Conservation (phyloP, 1,139 yeast species). For the Magnusiomyces tetraspermus region DNA sequence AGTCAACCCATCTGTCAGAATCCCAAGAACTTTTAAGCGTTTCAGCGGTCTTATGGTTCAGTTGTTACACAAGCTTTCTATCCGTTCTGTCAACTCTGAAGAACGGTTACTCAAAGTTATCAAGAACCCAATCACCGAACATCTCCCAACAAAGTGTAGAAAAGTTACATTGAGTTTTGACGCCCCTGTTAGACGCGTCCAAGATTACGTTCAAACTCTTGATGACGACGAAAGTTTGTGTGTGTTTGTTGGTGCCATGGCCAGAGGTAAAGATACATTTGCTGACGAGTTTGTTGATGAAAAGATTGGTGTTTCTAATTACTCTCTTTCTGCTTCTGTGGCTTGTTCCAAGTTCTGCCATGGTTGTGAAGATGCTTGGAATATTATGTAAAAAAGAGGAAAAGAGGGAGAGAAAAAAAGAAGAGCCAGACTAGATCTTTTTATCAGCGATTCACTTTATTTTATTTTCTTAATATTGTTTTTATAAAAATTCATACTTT, state of each 20-base stretch:
- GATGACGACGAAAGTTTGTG: constrained; percentile 90
- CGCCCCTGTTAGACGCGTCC: constrained; percentile 78
- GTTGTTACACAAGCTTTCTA: constrained; percentile 79
- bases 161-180: constrained; percentile 91
- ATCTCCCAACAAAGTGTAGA: constrained; percentile 90
- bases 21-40: constrained; percentile 95
- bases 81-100: constrained; percentile 88
- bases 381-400: constrained; percentile 56
- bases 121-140: constrained; percentile 94
- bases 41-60: constrained; percentile 98
- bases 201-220: constrained; percentile 72
- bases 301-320: constrained; percentile 89
- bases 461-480: too few relatives aligned
- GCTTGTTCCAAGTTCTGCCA: constrained; percentile 98
- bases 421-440: too few relatives aligned
- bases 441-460: too few relatives aligned
- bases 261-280: constrained; percentile 92
- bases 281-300: constrained; percentile 97
- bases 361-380: constrained; percentile 98
- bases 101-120: constrained; percentile 89
- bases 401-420: too few relatives aligned
- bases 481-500: too few relatives aligned
- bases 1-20: constrained; percentile 92
- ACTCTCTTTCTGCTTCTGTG: constrained; percentile 93
- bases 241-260: constrained; percentile 99